A percentile compares a stretch with the other conserved stretches of the same genome.
Conservation (phyloP, 1,284 basidiomycete species). For the Apiotrichum porosum region DNA sequence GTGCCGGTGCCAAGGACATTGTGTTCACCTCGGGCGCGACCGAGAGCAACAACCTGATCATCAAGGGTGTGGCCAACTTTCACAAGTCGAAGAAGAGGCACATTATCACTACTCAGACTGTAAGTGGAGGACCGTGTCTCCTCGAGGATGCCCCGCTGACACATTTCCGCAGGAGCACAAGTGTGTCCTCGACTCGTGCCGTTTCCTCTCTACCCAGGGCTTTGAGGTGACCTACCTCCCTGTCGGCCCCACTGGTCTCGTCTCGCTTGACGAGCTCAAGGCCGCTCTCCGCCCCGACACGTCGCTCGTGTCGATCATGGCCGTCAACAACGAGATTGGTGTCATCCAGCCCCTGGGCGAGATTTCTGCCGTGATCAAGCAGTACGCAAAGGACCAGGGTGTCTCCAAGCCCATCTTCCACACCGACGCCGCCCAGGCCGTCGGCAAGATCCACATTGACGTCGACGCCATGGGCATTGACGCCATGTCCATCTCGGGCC, state of each 20-base stretch:
- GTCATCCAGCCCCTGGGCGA: constrained; percentile 97
- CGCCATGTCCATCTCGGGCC: constrained; percentile 91
- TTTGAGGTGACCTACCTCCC: constrained; percentile 98
- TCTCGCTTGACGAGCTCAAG: constrained; percentile 71
- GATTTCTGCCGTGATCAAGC: constrained; percentile 73
- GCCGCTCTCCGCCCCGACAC: constrained; percentile 80
- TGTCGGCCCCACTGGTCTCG: constrained; percentile 78
- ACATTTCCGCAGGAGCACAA: constrained; percentile 82
- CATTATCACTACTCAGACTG: constrained; percentile 86
- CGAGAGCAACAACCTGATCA: constrained; percentile 96
- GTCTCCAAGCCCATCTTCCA: constrained; percentile 90
- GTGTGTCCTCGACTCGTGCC: constrained; percentile 96
- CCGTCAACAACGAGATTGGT: constrained; percentile 99
- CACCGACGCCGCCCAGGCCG: constrained; percentile 95
- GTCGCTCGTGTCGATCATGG: constrained; percentile 90
- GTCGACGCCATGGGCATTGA: constrained; percentile 96
- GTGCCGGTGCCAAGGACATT: constrained; percentile 92
- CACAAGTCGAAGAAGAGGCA: constrained; percentile 85
- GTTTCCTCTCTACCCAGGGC: constrained; percentile 90
- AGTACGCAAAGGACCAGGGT: constrained; percentile 53
- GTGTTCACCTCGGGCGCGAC: constrained; percentile 98
- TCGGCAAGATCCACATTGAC: constrained; percentile 83
- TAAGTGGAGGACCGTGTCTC: constrained; percentile 53
- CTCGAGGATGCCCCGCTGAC: no score
- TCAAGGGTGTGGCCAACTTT: constrained; percentile 96